Conservation (phyloP, 2,329 filamentous ascomycete species). For the Geoglossum cookeanum region DNA sequence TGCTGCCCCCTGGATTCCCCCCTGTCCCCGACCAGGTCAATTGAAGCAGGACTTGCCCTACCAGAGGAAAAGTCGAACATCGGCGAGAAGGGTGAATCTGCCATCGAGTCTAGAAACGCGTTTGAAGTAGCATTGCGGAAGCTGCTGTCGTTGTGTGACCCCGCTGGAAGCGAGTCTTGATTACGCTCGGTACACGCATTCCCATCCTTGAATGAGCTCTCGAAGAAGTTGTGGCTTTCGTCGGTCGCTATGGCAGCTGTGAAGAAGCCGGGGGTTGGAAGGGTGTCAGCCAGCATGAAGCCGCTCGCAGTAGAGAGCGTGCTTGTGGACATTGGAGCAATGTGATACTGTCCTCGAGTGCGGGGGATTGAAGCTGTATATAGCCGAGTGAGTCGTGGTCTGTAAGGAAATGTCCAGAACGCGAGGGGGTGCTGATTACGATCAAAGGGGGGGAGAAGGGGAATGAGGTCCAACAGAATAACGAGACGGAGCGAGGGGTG, state of each 20-base stretch:
- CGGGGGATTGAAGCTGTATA: neutral
- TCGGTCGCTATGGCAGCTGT: neutral
- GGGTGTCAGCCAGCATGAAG: slow-evolving; percentile 3
- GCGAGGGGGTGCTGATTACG: no score
- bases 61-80: slow-evolving; percentile 3
- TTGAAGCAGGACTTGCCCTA: neutral
- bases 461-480: no score
- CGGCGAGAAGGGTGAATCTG: slow-evolving; percentile 1
- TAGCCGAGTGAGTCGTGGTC: no score
- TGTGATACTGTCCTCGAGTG: neutral
- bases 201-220: slow-evolving; percentile 3
- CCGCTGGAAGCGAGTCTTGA: neutral
- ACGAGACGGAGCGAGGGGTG: no score
- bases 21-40: neutral
- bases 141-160: neutral
- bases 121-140: neutral
- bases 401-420: no score
- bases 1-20: neutral
- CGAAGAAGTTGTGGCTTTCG: slow-evolving; percentile 4
- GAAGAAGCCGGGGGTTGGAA: slow-evolving; percentile 5
- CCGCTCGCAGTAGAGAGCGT: neutral
- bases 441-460: no score
- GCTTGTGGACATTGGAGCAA: neutral
- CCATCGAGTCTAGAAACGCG: neutral
- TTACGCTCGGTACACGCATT: neutral